These are phyloP conservation scores for Oidiodendron maius DNA, from an alignment of 495 filamentous ascomycete species.

Conservation along the genomic window DNA sequence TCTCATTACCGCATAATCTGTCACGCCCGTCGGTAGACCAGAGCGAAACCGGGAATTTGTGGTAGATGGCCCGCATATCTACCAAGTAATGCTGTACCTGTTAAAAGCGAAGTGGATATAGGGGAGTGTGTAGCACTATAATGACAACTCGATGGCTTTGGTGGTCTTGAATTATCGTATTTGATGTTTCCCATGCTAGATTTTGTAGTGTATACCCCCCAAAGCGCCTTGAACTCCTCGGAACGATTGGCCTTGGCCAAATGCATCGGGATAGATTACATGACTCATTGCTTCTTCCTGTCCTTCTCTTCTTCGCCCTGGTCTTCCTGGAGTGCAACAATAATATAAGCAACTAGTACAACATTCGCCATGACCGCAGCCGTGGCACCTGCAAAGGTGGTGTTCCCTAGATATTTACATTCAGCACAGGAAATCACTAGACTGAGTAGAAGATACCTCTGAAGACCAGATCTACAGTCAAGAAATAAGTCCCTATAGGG, in stretches of 20 bases:
- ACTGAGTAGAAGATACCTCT: slow-evolving; percentile 52
- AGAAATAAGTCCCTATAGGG: slow-evolving; percentile 83
- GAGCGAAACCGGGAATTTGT: background rate
- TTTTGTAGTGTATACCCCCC: too few species aligned
- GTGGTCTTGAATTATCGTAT: too few species aligned
- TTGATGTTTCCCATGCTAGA: too few species aligned
- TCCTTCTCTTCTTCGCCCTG: slow-evolving; percentile 47
- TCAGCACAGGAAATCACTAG: background rate
- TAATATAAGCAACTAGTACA: slow-evolving; percentile 83
- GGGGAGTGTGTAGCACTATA: background rate
- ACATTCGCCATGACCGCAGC: slow-evolving; percentile 89
- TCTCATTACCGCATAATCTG: slow-evolving; percentile 5
- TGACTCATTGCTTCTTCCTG: slow-evolving; percentile 14
- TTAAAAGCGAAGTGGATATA: slow-evolving; percentile 1
- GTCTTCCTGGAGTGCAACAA: slow-evolving; percentile 90
- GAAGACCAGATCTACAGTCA: slow-evolving; percentile 72
- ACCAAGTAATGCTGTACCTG: background rate
- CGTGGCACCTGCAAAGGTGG: slow-evolving; percentile 75
- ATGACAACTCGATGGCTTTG: background rate
- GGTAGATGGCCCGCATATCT: background rate
- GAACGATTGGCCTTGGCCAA: background rate
- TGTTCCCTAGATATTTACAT: slow-evolving; percentile 55
- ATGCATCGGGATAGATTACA: background rate
- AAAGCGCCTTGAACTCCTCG: too few species aligned
- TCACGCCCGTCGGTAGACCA: background rate